phyloP scores from a whole-genome alignment of 202 grass and related monocot genomes.

The Dendrocalamus latiflorus region DNA sequence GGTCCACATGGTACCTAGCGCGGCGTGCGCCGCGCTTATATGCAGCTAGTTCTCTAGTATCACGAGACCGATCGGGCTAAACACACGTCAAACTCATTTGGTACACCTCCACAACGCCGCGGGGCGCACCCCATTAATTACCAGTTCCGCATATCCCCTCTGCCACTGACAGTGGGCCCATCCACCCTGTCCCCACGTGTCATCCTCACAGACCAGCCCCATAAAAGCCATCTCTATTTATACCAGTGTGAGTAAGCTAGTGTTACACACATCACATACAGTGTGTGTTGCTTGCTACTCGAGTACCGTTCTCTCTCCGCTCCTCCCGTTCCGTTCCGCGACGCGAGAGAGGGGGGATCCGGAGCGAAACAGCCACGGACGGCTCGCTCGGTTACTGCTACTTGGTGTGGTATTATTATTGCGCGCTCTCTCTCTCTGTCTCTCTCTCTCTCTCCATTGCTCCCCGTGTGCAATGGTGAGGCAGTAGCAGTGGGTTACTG shows the following conservation, averaged over 20 bases:
- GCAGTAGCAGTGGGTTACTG: neutral
- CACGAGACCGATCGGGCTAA: conserved; percentile 27
- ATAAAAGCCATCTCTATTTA: conserved; percentile 24
- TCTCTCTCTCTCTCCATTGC: neutral
- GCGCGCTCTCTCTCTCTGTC: neutral
- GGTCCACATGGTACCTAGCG: no score
- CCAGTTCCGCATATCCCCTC: neutral
- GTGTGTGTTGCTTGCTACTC: neutral
- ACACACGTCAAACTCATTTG: conserved; percentile 25
- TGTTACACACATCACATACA: neutral
- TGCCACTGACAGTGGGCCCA: conserved; percentile 14
- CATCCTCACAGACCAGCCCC: neutral
- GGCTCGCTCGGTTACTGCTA: neutral
- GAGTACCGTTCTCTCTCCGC: neutral
- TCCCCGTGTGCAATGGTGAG: conserved; percentile 12
- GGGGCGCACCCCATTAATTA: neutral
- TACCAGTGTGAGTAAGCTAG: neutral
- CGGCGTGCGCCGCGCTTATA: no score
- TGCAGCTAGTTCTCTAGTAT: conserved; percentile 36
- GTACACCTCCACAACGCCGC: conserved; percentile 28
- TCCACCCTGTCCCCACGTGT: neutral
- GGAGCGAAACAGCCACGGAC: conserved; percentile 21
- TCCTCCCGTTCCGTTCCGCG: conserved; percentile 27
- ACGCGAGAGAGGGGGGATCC: conserved; percentile 20
- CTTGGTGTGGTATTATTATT: conserved; percentile 10